Percentiles rank a stretch among this genome's conserved stretches.
These are phyloP conservation scores for Fistulifera solaris DNA, from an alignment of 108 stramenopile species.

Conservation along the genomic window DNA sequence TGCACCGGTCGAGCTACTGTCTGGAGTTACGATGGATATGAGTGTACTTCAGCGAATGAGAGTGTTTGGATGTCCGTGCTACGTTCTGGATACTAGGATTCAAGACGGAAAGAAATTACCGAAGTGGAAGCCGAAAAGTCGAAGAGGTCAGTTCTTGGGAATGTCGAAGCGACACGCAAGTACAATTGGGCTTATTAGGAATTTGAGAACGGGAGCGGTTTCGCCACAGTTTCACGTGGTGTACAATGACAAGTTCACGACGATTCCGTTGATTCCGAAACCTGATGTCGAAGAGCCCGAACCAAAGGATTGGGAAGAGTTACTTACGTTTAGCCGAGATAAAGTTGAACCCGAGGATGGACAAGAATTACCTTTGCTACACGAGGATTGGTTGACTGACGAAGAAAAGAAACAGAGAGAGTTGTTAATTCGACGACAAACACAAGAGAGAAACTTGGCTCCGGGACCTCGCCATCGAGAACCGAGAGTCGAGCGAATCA, in stretches of 20 bases:
- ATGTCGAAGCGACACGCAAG: conserved; percentile 31
- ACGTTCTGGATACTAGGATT: conserved; percentile 42
- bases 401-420: not conserved
- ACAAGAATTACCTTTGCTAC: not conserved
- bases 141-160: conserved; percentile 36
- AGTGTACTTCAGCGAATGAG: conserved; percentile 15
- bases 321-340: too few relatives aligned
- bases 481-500: not conserved
- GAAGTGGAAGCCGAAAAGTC: conserved; percentile 32
- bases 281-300: too few relatives aligned
- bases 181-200: conserved; percentile 30
- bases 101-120: conserved; percentile 56
- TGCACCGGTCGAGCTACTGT: conserved; percentile 19
- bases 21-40: not conserved
- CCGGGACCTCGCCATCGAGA: not conserved
- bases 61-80: conserved; percentile 45
- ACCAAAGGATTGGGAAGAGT: too few relatives aligned
- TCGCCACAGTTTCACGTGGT: conserved; percentile 43
- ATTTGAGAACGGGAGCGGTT: conserved; percentile 21
- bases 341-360: not conserved
- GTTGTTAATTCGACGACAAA: not conserved
- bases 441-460: not conserved
- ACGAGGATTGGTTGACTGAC: not conserved
- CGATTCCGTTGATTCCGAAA: conserved; percentile 26
- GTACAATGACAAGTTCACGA: conserved; percentile 35